Evolutionary conservation across 805 yeast species (phyloP).

Genomic region (Zygosaccharomyces pseudorouxii): DNA sequence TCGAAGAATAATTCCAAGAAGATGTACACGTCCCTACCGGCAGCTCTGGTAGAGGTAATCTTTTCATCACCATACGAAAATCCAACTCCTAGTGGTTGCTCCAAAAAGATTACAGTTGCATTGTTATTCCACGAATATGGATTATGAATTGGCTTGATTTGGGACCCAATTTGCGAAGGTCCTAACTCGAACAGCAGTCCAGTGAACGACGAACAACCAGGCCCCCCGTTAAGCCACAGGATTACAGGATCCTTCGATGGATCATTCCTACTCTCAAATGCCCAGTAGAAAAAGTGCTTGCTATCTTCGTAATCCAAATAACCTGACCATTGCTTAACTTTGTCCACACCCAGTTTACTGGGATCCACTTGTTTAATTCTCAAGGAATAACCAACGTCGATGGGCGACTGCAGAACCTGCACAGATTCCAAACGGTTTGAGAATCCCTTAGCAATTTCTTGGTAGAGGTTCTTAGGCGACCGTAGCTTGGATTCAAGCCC

Average conservation of each 20-base stretch:
- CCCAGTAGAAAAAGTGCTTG: slow-evolving; percentile 91
- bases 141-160: slow-evolving; percentile 66
- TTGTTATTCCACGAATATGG: slow-evolving; percentile 88
- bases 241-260: slow-evolving; percentile 83
- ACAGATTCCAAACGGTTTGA: neutral
- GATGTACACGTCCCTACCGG: slow-evolving; percentile 82
- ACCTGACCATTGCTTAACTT: slow-evolving; percentile 76
- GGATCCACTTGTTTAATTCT: slow-evolving; percentile 29
- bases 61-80: slow-evolving; percentile 69
- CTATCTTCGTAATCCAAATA: slow-evolving; percentile 72
- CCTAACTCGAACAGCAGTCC: slow-evolving; percentile 92
- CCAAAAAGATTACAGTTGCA: slow-evolving; percentile 86
- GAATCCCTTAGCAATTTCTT: neutral
- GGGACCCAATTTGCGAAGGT: slow-evolving; percentile 66
- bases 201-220: slow-evolving; percentile 89
- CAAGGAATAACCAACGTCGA: slow-evolving; percentile 22
- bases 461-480: slow-evolving; percentile 12
- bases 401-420: slow-evolving; percentile 8
- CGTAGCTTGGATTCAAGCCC: neutral
- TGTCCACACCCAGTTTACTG: slow-evolving; percentile 60
- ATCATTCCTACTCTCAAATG: slow-evolving; percentile 85
- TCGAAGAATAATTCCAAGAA: slow-evolving; percentile 80
- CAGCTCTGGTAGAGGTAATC: slow-evolving; percentile 69
- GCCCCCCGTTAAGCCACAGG: slow-evolving; percentile 91
- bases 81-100: slow-evolving; percentile 93